A percentile compares a stretch with the other conserved stretches of the same genome.
phyloP scores from a whole-genome alignment of 495 filamentous ascomycete species.

The Staphylotrichum tortipilum region DNA sequence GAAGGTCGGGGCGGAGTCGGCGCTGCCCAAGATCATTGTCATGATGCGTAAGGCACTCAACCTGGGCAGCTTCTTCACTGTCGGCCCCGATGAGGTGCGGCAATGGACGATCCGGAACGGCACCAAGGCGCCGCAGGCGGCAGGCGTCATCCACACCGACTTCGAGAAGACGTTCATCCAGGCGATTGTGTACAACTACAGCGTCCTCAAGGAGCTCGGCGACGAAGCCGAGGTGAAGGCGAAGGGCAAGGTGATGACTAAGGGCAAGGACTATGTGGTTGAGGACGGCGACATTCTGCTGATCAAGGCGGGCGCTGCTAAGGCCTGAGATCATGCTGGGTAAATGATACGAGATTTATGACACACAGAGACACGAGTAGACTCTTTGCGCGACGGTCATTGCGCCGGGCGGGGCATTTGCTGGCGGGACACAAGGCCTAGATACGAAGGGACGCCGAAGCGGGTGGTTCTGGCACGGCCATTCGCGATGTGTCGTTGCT shows the following conservation, averaged over 20 bases:
- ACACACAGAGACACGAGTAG: background rate
- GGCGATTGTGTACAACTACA: conserved; percentile 83
- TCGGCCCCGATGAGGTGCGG: conserved; percentile 89
- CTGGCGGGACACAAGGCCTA: too few species aligned
- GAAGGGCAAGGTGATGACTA: conserved; percentile 93
- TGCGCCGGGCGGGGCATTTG: background rate
- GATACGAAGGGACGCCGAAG: too few species aligned
- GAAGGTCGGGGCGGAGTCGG: conserved; percentile 75
- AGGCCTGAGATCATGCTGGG: conserved; percentile 43
- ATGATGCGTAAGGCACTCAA: conserved; percentile 90
- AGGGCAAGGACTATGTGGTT: conserved; percentile 95
- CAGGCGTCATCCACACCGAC: conserved; percentile 96
- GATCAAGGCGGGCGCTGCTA: conserved; percentile 94
- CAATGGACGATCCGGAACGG: conserved; percentile 98
- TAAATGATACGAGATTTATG: conserved; percentile 14
- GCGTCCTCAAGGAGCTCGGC: conserved; percentile 67
- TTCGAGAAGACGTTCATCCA: conserved; percentile 99
- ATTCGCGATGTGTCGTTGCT: too few species aligned
- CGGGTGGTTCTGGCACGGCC: too few species aligned
- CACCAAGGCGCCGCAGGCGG: conserved; percentile 92
- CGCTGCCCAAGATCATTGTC: conserved; percentile 85
- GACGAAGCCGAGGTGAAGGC: conserved; percentile 85
- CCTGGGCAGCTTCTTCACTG: conserved; percentile 94
- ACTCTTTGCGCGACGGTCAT: too few species aligned
- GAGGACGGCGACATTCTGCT: conserved; percentile 71